Evolutionary conservation across 2,329 filamentous ascomycete species (phyloP).

Genomic region (Monilinia vaccinii-corymbosi): DNA sequence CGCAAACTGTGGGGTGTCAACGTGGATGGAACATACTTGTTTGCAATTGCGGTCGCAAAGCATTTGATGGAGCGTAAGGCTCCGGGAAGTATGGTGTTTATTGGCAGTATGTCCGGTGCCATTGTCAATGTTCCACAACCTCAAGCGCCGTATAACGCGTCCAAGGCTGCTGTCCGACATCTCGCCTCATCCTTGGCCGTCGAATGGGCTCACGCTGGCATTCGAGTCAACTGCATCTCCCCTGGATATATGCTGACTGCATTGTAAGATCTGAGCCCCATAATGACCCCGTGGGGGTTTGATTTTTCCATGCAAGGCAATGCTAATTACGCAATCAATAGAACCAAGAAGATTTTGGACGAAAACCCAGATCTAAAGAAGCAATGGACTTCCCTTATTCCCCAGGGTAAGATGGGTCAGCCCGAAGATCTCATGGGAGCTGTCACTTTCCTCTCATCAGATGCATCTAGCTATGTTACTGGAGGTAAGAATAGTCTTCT

Average conservation of each 20-base stretch:
- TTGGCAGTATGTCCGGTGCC: slow-evolving; percentile 87
- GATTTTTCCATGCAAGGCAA: background rate
- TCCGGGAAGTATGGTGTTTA: slow-evolving; percentile 82
- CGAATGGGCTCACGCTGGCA: slow-evolving; percentile 82
- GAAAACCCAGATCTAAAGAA: slow-evolving; percentile 84
- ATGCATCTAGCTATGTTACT: slow-evolving; percentile 51
- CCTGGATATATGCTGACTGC: slow-evolving; percentile 96
- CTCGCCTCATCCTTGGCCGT: slow-evolving; percentile 80
- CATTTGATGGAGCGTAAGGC: slow-evolving; percentile 78
- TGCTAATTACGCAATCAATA: slow-evolving; percentile 31
- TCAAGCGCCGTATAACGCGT: slow-evolving; percentile 85
- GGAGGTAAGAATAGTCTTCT: slow-evolving; percentile 29
- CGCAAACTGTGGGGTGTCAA: slow-evolving; percentile 93
- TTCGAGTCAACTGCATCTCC: slow-evolving; percentile 90
- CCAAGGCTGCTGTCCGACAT: slow-evolving; percentile 88
- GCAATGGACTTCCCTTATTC: slow-evolving; percentile 88
- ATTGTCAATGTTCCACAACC: slow-evolving; percentile 96
- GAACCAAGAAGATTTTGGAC: slow-evolving; percentile 87
- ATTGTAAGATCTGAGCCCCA: slow-evolving; percentile 49
- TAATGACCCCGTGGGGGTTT: slow-evolving; percentile 2
- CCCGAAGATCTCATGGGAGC: slow-evolving; percentile 91
- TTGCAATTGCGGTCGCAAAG: slow-evolving; percentile 73
- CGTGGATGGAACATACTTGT: slow-evolving; percentile 86
- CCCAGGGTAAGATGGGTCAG: slow-evolving; percentile 85
- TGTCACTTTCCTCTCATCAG: slow-evolving; percentile 58